Base-by-base conservation (phyloP, 352 stramenopile species). In the Thraustochytrium striatum region DNA sequence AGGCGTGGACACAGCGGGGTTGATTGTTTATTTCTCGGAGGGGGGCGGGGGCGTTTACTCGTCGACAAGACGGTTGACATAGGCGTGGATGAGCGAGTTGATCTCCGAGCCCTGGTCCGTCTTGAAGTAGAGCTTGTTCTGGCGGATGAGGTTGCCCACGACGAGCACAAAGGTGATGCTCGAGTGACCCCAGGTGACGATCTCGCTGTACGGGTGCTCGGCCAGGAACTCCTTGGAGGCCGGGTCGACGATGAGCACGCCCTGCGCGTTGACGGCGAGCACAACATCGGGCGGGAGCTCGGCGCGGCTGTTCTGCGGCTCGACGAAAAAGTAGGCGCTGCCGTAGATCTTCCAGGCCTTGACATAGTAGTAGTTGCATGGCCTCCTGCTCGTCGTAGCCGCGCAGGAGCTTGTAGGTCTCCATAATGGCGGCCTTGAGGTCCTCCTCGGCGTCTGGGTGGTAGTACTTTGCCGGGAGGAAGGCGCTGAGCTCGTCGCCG, bases 111-210 rank as follows among this genome's bases (percentile, higher is more conserved):
- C 83, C 55, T 83, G 69, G 7, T 80, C 61, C n/a, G 82, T 85
- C 62, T 85, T 82, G 61, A 86, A 86, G 72, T 85, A 86, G 43
- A 83, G 44, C 82, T 86, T 86, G 35, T 61, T 32, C 19, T 84
- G 81, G 25, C 59, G 69, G 21, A 84, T 69, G 19, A 84, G 57
- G 41, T 82, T 81, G 25, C 83, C 83, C 2, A 87, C 85, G 16
- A 90, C 88, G 68, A 94, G 88, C 19, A 94, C 89, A 81, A 94
- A 94, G 2, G 87, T 88, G 44, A 87, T 91, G 35, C 84, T 69
- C 43, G 86, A 91, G 79, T 93, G 91, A 2, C 89, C 89, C 89
- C 89, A 94, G 32, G 80, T 93, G 8, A 86, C 86, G 52, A 94
- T 86, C 33, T 91, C 85, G 25, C 82, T 82, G 72, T 92, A 93